Percentiles rank a stretch among this genome's conserved stretches.
Evolutionary conservation across 169 alveolate species (phyloP).

Genomic region (Eimeria falciformis): DNA sequence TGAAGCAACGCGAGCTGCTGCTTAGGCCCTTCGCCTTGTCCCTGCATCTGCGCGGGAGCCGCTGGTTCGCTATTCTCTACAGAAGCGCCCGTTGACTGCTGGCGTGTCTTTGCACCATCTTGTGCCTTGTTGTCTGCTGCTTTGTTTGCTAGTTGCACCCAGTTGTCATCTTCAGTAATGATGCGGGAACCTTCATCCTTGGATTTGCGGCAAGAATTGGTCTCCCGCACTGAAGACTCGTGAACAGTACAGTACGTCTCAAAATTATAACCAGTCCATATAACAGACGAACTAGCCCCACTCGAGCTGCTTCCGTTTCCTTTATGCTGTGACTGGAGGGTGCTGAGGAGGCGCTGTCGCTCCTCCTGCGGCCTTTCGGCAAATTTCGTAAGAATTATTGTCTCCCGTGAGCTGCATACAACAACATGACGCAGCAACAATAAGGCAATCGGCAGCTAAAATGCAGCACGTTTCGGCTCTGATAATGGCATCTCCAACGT

Average conservation of each 20-base stretch:
- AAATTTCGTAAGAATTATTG: neutral
- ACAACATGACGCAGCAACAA: neutral
- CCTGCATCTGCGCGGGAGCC: neutral
- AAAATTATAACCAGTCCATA: neutral
- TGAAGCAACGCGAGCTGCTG: neutral
- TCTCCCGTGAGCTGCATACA: neutral
- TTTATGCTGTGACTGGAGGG: no score
- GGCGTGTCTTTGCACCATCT: neutral
- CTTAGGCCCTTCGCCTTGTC: neutral
- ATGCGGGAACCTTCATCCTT: neutral
- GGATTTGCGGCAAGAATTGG: neutral
- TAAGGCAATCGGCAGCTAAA: no score
- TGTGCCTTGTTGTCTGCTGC: neutral
- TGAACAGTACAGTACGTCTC: slow-evolving; percentile 7
- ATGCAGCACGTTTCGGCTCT: no score
- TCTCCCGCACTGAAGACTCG: slow-evolving; percentile 2
- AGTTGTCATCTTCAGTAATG: neutral
- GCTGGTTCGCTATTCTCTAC: neutral
- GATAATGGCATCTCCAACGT: no score
- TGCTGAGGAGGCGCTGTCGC: slow-evolving; percentile 27
- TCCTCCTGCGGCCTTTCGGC: slow-evolving; percentile 24
- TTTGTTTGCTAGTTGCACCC: neutral
- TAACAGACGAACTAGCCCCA: neutral
- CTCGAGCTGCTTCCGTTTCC: neutral
- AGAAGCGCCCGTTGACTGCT: neutral